A percentile compares a stretch with the other conserved stretches of the same genome.
These are phyloP conservation scores for Claviceps arundinis DNA, from an alignment of 2,329 filamentous ascomycete species.

Conservation along the genomic window DNA sequence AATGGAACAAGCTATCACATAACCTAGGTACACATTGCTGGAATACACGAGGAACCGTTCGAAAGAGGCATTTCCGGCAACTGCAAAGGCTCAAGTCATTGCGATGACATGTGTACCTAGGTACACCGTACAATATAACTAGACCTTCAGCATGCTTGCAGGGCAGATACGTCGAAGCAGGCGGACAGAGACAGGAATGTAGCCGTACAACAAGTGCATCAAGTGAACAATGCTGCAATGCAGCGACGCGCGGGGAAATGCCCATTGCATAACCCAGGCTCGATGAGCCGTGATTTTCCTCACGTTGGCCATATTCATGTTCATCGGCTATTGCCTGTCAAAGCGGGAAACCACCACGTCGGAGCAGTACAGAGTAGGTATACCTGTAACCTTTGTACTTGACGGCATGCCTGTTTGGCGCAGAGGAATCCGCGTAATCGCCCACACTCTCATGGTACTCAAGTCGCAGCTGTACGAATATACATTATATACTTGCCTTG, in stretches of 20 bases:
- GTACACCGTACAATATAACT: too few relatives aligned
- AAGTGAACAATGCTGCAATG: background rate
- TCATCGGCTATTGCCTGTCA: background rate
- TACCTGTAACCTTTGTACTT: background rate
- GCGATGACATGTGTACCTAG: too few relatives aligned
- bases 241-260: background rate
- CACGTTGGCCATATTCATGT: background rate
- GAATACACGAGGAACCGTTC: too few relatives aligned
- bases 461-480: too few relatives aligned
- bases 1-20: too few relatives aligned
- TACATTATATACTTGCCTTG: too few relatives aligned
- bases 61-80: too few relatives aligned
- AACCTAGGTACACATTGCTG: too few relatives aligned
- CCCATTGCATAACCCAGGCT: background rate
- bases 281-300: background rate
- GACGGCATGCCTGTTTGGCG: background rate
- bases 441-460: too few relatives aligned
- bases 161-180: background rate
- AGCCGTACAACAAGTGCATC: background rate
- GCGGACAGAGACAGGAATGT: background rate
- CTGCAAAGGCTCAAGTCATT: too few relatives aligned
- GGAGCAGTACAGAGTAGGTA: background rate
- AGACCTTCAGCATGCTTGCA: background rate
- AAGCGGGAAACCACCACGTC: background rate
- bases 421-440: background rate